Base-by-base conservation (phyloP, 768 basidiomycete genomes). In the Lactarius indigo region DNA sequence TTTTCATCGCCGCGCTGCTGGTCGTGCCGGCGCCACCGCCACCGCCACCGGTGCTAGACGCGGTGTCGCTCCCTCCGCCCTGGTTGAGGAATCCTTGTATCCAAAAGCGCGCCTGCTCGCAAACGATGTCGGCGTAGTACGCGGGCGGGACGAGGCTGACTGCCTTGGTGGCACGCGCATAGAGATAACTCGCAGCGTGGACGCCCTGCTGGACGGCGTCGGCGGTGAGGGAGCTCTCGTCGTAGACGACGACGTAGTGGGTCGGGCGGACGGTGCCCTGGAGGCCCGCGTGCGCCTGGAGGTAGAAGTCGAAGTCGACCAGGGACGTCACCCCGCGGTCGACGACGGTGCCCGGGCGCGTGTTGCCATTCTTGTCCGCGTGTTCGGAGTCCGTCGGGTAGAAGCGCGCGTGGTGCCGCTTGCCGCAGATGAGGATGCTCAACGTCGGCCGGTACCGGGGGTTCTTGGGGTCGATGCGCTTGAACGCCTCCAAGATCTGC, bases 81-180 rank as follows among this genome's bases (percentile, higher is more conserved):
- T 69, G 57, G 57, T 78, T 83, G 74, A 93, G 75, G 59, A 91
- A 87, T 1, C 88, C 86, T 68, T 92, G 90, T 47, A 94, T 70
- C 72, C 92, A 94, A 72, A 81, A 88, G 42, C 91, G 77, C 0
- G 88, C 92, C 12, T 92, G 80, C 76, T 94, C 91, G 74, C 91
- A 92, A 1, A 90, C 92, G 59, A 93, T 76, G 76, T 93, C 91
- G 8, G 90, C 88, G 70, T 91, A 92, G 73, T 91, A 91, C 0
- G 91, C 91, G 0, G 91, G 83, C 0, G 92, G 91, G 13, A 92
- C 81, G 28, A 94, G 78, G 73, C 89, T 91, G 35, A 95, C 93
- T 0, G 91, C 88, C 71, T 90, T 89, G 3, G 91, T 95, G 0
- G 92, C 91, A 5, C 92, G 84, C 0, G 89, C 91, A 70, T 91